Evolutionary conservation across 2,329 filamentous ascomycete genomes (phyloP), one percentile per base, ranked within the genome.

Genomic region (Oidium heveae): DNA sequence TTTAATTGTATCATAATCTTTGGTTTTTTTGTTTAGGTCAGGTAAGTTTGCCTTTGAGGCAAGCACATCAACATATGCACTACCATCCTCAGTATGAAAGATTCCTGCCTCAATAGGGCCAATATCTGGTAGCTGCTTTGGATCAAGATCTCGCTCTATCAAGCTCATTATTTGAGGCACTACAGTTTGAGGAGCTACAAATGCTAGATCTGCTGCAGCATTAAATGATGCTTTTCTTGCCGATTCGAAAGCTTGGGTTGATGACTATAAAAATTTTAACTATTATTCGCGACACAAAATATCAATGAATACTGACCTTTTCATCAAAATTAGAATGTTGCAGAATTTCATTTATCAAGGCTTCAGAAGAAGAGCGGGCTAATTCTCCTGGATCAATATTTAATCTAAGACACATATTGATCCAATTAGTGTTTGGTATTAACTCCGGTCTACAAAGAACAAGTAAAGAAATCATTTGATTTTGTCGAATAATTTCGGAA

Each of bases 1-100:
- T 67, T 94, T 95, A 43, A 95, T 68, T 1, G 86, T 93, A 61
- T 98, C 86, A 62, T 95, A 94, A 65, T 96, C 91, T 66, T 94
- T 95, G 52, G 79, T 82, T 62, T 86, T 94, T 69, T 94, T 96
- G 68, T 87, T 82, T 2, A 86, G 79, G 1, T 82, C 70, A 39
- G 73, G 71, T 57, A 77, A 77, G 56, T 79, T 77, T 1, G 79
- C 71, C 65, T 94, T 94, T 64, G 86, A 88, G 36, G 83, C 85
- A 6, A 98, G 74, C 0, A 96, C 85, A 67, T 98, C 91, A 20
- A 98, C 74, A 61, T 94, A 96, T 15, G 81, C 76, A 1, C 82
- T 88, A 1, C 87, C 89, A 65, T 93, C 86, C 0, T 87, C 83
- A 0, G 89, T 94, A 47, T 86, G 80, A 66, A 88, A 91, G 56